Base-by-base conservation (phyloP, 2,329 filamentous ascomycete species). In the Pseudogymnoascus sp. region DNA sequence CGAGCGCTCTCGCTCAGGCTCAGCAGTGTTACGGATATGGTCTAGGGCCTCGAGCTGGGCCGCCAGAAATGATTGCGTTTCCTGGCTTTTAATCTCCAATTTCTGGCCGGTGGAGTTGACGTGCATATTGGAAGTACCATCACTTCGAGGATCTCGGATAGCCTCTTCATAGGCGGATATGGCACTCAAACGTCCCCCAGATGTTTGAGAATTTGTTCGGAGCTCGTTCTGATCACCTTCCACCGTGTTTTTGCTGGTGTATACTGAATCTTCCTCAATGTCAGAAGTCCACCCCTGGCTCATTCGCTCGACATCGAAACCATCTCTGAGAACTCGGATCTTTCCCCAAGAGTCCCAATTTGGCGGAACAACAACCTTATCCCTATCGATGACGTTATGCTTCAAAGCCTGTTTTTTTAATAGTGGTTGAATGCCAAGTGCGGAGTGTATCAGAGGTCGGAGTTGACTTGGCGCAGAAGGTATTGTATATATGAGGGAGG, bases 271-370 rank as follows among this genome's bases (percentile, higher is more conserved):
- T 45, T 83, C 82, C 71, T 92, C 86, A 61, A 95, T 89, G 68
- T 96, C 92, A 63, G 90, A 83, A 1, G 88, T 88, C 95, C 95
- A 99, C 60, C 87, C 90, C 64, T 86, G 83, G 70, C 91, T 95
- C 47, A 96, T 82, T 12, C 84, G 83, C 78, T 99, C 95, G 21
- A 96, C 90, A 68, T 97, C 91, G 70, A 97, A 97, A 0, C 88
- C 90, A 72, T 96, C 95, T 62, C 91, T 86, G 29, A 97, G 80
- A 51, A 97, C 91, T 45, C 93, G 84, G 65, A 99, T 97, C 77
- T 97, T 99, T 65, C 92, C 93, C 90, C 92, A 97, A 0, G 93
- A 97, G 75, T 99, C 95, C 95, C 95, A 99, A 74, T 97, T 97
- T 14, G 93, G 89, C 1, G 93, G 93, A 0, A 99, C 90, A 4